These are phyloP conservation scores for Aquilaria malaccensis DNA, from an alignment of 345 rosid species.

Conservation along the genomic window DNA sequence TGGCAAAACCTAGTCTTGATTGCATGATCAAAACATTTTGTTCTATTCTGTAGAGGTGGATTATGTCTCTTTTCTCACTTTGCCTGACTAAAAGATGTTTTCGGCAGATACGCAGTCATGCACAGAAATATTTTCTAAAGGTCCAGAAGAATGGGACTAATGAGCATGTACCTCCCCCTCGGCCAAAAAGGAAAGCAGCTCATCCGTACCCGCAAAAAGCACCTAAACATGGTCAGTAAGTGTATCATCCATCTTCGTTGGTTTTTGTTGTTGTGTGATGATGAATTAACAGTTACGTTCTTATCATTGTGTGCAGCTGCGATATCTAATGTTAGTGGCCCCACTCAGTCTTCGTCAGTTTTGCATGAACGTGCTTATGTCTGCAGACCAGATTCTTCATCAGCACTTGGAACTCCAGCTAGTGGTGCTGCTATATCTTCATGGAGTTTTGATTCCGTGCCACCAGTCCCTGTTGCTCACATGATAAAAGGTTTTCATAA, in stretches of 20 bases:
- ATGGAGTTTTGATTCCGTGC: conserved; percentile 34
- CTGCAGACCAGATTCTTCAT: conserved; percentile 38
- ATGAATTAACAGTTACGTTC: conserved; percentile 12
- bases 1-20: too few species aligned
- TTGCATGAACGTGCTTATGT: conserved; percentile 39
- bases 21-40: too few species aligned
- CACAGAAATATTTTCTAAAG: conserved; percentile 86
- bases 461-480: conserved; percentile 28
- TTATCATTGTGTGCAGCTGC: conserved; percentile 27
- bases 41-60: too few species aligned
- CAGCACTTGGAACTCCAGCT: conserved; percentile 34
- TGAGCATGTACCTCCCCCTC: conserved; percentile 93
- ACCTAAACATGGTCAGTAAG: conserved; percentile 47
- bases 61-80: neutral
- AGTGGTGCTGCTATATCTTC: conserved; percentile 37
- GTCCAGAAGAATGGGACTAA: conserved; percentile 86
- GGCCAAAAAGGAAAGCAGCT: conserved; percentile 89
- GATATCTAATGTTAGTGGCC: conserved; percentile 32
- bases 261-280: conserved; percentile 8
- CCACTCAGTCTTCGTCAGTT: conserved; percentile 41
- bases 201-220: conserved; percentile 98
- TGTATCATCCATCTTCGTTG: neutral
- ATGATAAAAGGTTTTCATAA: conserved; percentile 33
- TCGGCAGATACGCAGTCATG: conserved; percentile 90
- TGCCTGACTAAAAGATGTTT: conserved; percentile 15